phyloP scores from a whole-genome alignment of 2,329 filamentous ascomycete species.

The Pseudovirgaria hyperparasitica region DNA sequence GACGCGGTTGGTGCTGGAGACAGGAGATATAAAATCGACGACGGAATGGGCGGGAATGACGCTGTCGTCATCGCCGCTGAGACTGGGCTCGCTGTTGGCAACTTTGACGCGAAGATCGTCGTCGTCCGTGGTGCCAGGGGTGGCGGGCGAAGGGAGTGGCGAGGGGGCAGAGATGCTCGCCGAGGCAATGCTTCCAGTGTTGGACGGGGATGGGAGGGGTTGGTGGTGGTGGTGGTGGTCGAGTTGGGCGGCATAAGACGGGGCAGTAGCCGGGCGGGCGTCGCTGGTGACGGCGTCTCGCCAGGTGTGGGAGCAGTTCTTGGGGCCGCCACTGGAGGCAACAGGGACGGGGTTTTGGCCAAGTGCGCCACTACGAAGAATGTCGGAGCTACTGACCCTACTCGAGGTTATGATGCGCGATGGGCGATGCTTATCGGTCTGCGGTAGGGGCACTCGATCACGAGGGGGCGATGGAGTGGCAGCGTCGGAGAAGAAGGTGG shows the following conservation, averaged over 20 bases:
- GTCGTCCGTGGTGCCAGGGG: constrained; percentile 17
- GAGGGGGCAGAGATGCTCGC: constrained; percentile 19
- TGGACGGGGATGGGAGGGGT: constrained; percentile 14
- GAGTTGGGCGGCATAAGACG: constrained; percentile 5
- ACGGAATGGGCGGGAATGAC: constrained; percentile 12
- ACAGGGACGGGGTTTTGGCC: too few relatives aligned
- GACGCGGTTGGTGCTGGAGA: too few relatives aligned
- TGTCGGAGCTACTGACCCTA: too few relatives aligned
- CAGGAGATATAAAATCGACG: too few relatives aligned
- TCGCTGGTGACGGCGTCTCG: too few relatives aligned
- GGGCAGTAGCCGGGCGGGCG: too few relatives aligned
- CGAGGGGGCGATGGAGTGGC: constrained; percentile 12
- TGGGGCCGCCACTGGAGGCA: too few relatives aligned
- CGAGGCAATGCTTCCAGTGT: constrained; percentile 12
- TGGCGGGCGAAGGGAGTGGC: constrained; percentile 22
- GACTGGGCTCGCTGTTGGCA: constrained; percentile 19
- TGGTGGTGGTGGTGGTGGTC: constrained; percentile 19
- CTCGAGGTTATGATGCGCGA: too few relatives aligned
- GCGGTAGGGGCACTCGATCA: too few relatives aligned
- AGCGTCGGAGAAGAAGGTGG: constrained; percentile 9
- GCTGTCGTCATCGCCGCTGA: constrained; percentile 16
- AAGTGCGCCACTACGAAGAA: too few relatives aligned
- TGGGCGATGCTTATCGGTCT: too few relatives aligned
- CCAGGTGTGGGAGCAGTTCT: too few relatives aligned
- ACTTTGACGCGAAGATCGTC: constrained; percentile 20